phyloP scores from a whole-genome alignment of 2,329 filamentous ascomycete species.

The Fusarium floridanum region DNA sequence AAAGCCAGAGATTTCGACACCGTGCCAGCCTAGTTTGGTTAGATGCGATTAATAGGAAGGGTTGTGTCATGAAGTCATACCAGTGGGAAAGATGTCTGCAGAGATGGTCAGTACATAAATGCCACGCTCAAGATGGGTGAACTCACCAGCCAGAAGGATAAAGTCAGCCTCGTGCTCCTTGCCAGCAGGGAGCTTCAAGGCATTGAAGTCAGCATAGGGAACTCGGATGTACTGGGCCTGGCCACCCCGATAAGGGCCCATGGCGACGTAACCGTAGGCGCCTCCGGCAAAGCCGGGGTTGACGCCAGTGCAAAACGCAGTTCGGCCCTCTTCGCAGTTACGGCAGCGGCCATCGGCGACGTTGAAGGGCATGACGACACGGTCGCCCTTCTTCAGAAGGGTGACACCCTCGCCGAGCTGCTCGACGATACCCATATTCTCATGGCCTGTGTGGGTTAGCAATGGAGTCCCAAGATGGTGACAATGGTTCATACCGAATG shows the following conservation, averaged over 20 bases:
- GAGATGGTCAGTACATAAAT: constrained; percentile 46
- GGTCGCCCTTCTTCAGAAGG: constrained; percentile 71
- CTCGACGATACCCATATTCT: constrained; percentile 71
- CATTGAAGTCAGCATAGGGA: constrained; percentile 77
- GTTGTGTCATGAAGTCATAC: constrained; percentile 14
- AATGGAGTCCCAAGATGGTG: background rate
- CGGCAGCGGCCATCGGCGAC: constrained; percentile 73
- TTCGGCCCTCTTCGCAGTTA: constrained; percentile 74
- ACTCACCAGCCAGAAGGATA: constrained; percentile 58
- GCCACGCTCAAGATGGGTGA: constrained; percentile 12
- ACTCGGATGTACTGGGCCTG: constrained; percentile 75
- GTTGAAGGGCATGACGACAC: constrained; percentile 75
- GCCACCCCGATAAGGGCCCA: constrained; percentile 48
- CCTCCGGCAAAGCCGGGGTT: constrained; percentile 55
- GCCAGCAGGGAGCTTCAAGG: constrained; percentile 70
- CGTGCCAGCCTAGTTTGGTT: constrained; percentile 63
- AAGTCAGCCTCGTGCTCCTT: constrained; percentile 73
- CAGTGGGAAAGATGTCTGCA: constrained; percentile 52
- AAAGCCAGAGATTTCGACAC: constrained; percentile 69
- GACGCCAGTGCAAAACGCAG: constrained; percentile 73
- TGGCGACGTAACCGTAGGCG: constrained; percentile 65
- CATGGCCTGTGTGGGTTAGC: constrained; percentile 56
- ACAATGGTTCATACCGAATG: constrained; percentile 60
- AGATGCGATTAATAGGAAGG: background rate
- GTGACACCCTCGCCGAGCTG: constrained; percentile 70